A percentile compares a stretch with the other conserved stretches of the same genome.
Evolutionary conservation across 2,329 filamentous ascomycete species (phyloP).

Genomic region (Ascochyta koolunga): DNA sequence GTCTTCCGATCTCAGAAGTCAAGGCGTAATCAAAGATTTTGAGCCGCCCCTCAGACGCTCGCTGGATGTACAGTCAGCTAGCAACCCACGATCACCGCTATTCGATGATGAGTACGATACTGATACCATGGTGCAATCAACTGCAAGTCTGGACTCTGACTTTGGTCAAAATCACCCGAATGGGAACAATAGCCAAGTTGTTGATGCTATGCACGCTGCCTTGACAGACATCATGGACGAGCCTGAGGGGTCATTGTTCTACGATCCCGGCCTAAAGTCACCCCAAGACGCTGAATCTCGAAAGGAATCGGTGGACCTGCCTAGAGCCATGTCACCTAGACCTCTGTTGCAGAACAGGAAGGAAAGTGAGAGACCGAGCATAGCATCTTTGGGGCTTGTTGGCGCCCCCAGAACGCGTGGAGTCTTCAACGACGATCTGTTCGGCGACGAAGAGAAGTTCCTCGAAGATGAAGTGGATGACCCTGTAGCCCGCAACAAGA

Average conservation of each 20-base stretch:
- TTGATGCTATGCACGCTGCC: constrained; percentile 91
- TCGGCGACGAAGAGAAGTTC: constrained; percentile 86
- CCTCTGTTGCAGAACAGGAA: constrained; percentile 46
- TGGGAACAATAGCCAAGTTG: constrained; percentile 75
- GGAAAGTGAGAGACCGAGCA: constrained; percentile 73
- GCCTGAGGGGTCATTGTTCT: constrained; percentile 72
- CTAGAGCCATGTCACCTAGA: constrained; percentile 51
- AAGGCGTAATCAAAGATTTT: constrained; percentile 53
- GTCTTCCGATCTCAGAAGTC: constrained; percentile 62
- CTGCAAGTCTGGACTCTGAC: constrained; percentile 79
- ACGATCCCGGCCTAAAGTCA: constrained; percentile 58
- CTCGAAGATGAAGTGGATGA: constrained; percentile 86
- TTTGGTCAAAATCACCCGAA: constrained; percentile 46
- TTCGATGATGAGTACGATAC: constrained; percentile 83
- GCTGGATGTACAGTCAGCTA: constrained; percentile 66
- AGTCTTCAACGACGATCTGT: constrained; percentile 92
- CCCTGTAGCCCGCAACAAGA: constrained; percentile 63
- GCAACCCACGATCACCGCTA: constrained; percentile 58
- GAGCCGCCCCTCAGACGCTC: constrained; percentile 65
- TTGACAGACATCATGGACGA: constrained; percentile 89
- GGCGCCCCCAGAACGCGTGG: constrained; percentile 85
- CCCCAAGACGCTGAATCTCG: constrained; percentile 67
- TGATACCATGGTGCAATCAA: constrained; percentile 76
- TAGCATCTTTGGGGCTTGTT: constrained; percentile 89
- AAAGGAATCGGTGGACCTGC: constrained; percentile 66